Conservation (phyloP, 306 rosid species). For the Sindora glabra region DNA sequence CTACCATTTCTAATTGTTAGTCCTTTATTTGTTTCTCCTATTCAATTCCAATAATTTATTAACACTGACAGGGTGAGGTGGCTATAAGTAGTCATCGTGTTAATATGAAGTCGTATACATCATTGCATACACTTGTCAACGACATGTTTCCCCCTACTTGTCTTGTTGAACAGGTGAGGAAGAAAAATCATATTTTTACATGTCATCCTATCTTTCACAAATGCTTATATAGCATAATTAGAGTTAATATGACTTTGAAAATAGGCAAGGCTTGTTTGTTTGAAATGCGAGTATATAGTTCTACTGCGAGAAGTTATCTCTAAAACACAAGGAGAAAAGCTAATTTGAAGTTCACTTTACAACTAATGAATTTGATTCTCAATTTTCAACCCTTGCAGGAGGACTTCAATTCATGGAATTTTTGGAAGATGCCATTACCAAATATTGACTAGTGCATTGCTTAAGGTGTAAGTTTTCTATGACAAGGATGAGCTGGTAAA, state of each 20-base stretch:
- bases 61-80: slow-evolving; percentile 76
- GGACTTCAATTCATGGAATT: slow-evolving; percentile 92
- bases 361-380: not conserved
- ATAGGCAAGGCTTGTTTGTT: too few relatives aligned
- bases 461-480: not conserved
- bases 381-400: slow-evolving; percentile 47
- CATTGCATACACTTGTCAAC: slow-evolving; percentile 87
- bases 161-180: slow-evolving; percentile 75
- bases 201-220: too few relatives aligned
- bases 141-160: slow-evolving; percentile 99
- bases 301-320: too few relatives aligned
- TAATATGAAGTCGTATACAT: slow-evolving; percentile 83
- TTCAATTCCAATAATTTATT: not conserved
- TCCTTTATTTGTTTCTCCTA: not conserved
- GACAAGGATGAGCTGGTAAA: slow-evolving; percentile 4
- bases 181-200: too few relatives aligned
- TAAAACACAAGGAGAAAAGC: not conserved
- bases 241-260: too few relatives aligned
- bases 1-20: not conserved
- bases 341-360: not conserved
- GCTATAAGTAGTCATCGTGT: slow-evolving; percentile 90
- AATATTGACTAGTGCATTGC: slow-evolving; percentile 35
- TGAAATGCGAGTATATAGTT: too few relatives aligned
- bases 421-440: slow-evolving; percentile 71
- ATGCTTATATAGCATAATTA: too few relatives aligned